Evolutionary conservation across 345 rosid genomes (phyloP), one percentile per base, ranked within the genome.

Genomic region (Euclidium syriacum): DNA sequence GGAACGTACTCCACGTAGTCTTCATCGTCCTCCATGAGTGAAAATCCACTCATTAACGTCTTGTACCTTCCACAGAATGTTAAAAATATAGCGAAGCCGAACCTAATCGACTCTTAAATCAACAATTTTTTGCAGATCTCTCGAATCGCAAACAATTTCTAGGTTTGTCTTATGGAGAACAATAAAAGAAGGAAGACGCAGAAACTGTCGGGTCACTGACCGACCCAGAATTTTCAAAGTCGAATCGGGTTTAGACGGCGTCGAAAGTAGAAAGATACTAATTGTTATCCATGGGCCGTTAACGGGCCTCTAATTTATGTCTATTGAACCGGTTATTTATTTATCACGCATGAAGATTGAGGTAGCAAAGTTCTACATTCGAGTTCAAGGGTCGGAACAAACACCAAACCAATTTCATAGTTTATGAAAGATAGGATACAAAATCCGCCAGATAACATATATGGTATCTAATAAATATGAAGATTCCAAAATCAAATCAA

Each of bases 1-100:
- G 96, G 91, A 19, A 89, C 81, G 42, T 83, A 91, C 75, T 91
- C 96, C 57, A 72, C 89, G 49, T 80, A 91, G 43, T 72, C 83
- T 62, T 83, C 94, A 1, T 80, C 96, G 3, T 72, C 96, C 73
- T 79, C 98, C 96, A 85, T 80, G 38, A 10, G 59, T 29, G 24
- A 5, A 50, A 39, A 26, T 63, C 52, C 68, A 8, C 16, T 0
- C 17, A 11, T 3, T 11, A 39, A n/a, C 43, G 12, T 39, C 43
- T n/a, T 39, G 17, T 6, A 2, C 6, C 43, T n/a, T 11, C 1
- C 6, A 0, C 14, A 39, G 16, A 29, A 19, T 7, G 16, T 7
- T 4, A 32, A 52, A 52, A 30, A n/a, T n/a, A 47, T 24, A 0
- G 25, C 57, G 25, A 10, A 6, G 17, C 11, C 10, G 3, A 40